These are phyloP conservation scores for Fusarium nygamai DNA, from an alignment of 2,329 filamentous ascomycete genomes.

Conservation along the genomic window DNA sequence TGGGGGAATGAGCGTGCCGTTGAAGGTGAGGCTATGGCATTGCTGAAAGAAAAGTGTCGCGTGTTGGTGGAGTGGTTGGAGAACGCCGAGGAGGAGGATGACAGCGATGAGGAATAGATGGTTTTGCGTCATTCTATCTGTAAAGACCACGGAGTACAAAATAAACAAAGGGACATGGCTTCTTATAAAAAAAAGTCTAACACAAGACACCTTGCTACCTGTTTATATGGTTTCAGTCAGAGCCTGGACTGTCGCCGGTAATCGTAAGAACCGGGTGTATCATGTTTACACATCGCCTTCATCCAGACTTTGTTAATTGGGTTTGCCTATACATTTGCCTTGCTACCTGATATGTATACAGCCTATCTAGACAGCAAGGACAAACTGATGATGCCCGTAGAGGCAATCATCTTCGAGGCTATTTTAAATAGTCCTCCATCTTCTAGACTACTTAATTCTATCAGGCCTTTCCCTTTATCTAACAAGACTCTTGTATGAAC, in stretches of 20 bases:
- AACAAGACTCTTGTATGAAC: background rate
- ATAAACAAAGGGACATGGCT: constrained; percentile 13
- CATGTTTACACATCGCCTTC: background rate
- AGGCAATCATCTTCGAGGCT: background rate
- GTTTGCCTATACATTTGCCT: background rate
- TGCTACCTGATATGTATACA: background rate
- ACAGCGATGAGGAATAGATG: constrained; percentile 55
- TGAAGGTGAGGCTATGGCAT: constrained; percentile 73
- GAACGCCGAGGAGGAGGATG: constrained; percentile 78
- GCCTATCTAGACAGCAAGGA: background rate
- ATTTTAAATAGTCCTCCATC: background rate
- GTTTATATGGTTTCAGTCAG: background rate
- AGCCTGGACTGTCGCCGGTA: background rate
- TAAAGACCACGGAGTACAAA: constrained; percentile 28
- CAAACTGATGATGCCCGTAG: background rate
- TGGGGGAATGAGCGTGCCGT: constrained; percentile 79
- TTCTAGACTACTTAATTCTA: background rate
- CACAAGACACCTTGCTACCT: background rate
- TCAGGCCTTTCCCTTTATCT: background rate
- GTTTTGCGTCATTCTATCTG: constrained; percentile 1
- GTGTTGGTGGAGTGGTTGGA: constrained; percentile 86
- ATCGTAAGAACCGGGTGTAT: background rate
- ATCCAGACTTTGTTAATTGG: background rate
- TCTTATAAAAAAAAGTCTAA: background rate
- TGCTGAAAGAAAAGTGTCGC: constrained; percentile 77